Conservation (phyloP, 805 yeast species). For the Wickerhamiella spandovensis region DNA sequence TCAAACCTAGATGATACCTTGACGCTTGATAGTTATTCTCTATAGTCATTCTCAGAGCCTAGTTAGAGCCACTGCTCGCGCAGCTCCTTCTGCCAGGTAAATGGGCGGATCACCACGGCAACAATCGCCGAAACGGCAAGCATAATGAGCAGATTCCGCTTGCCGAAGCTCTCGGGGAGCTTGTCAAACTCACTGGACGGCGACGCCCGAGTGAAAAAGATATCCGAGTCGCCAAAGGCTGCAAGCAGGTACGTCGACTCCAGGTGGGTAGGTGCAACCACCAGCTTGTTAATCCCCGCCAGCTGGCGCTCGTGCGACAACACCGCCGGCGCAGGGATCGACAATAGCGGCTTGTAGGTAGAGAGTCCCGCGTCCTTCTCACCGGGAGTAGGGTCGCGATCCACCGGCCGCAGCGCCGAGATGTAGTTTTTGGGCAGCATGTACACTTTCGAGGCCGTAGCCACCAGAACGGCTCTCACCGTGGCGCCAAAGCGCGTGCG, state of each 20-base stretch:
- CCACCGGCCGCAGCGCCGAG: constrained; percentile 56
- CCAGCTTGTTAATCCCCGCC: constrained; percentile 24
- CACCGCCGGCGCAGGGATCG: constrained; percentile 45
- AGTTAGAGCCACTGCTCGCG: neutral
- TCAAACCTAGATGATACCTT: no score
- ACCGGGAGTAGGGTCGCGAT: constrained; percentile 10
- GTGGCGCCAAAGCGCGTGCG: constrained; percentile 55
- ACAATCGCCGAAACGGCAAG: constrained; percentile 33
- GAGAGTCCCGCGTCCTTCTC: neutral
- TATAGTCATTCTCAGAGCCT: no score
- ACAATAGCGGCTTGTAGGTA: constrained; percentile 24
- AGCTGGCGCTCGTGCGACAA: constrained; percentile 41
- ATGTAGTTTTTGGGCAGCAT: constrained; percentile 58
- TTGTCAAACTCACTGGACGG: constrained; percentile 81
- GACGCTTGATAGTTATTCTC: no score
- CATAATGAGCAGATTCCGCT: constrained; percentile 46
- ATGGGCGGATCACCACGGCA: constrained; percentile 8
- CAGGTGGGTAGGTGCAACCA: constrained; percentile 46
- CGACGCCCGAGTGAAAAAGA: constrained; percentile 61
- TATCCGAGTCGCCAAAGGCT: constrained; percentile 52
- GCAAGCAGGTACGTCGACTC: constrained; percentile 67
- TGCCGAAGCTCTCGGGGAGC: constrained; percentile 55
- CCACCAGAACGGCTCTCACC: constrained; percentile 46
- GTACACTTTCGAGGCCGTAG: constrained; percentile 46
- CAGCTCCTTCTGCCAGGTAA: constrained; percentile 3